A percentile compares a stretch with the other conserved stretches of the same genome.
Conservation (phyloP, 2,329 filamentous ascomycete species). For the Samsoniella hepiali region DNA sequence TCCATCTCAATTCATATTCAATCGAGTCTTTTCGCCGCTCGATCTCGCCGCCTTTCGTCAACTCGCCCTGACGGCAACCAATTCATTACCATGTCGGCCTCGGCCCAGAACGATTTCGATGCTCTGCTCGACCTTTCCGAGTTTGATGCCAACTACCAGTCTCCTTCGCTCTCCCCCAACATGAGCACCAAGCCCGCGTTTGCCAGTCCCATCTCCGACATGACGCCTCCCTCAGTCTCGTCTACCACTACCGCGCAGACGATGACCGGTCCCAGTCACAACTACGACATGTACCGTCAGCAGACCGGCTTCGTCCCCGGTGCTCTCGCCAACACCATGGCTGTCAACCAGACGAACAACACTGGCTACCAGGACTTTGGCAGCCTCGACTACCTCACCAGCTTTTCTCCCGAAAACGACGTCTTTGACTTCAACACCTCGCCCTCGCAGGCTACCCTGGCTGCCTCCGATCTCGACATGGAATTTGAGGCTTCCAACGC, state of each 20-base stretch:
- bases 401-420: conserved; percentile 59
- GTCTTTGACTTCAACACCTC: conserved; percentile 71
- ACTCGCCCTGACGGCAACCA: conserved; percentile 7
- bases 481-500: conserved; percentile 44
- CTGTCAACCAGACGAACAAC: conserved; percentile 64
- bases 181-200: conserved; percentile 53
- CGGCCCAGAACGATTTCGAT: conserved; percentile 50
- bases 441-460: conserved; percentile 58
- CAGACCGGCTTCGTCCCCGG: conserved; percentile 90
- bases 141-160: conserved; percentile 62
- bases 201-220: conserved; percentile 48
- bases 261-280: conserved; percentile 81
- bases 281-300: conserved; percentile 93
- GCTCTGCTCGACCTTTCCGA: conserved; percentile 59
- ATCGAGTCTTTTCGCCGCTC: conserved; percentile 1
- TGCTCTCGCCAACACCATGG: conserved; percentile 74
- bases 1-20: not conserved
- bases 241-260: conserved; percentile 54
- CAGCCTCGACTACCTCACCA: conserved; percentile 50
- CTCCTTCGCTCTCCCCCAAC: conserved; percentile 57
- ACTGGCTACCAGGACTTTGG: conserved; percentile 51
- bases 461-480: conserved; percentile 65
- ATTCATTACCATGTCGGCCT: conserved; percentile 34
- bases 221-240: conserved; percentile 53
- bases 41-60: not conserved